Evolutionary conservation across 1,139 yeast species (phyloP), one percentile per base, ranked within the genome.

Genomic region (Debaryomyces sp.): DNA sequence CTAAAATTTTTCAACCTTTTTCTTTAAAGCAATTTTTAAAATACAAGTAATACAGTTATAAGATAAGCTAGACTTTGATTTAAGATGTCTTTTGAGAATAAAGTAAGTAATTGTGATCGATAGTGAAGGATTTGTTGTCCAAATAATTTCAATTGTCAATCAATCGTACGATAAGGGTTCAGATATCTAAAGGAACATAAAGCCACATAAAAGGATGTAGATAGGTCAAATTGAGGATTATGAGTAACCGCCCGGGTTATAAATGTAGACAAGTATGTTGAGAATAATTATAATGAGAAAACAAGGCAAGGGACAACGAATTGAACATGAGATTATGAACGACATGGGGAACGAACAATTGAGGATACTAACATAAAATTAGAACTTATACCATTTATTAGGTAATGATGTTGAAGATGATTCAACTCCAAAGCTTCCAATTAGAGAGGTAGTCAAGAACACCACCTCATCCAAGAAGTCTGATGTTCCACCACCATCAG

Each of bases 401-500:
- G 81, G 84, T 65, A 85, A 90, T 84, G 96, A 90, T 79, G 90
- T 87, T 66, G 95, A 89, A 89, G 76, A 71, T 58, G 60, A 55
- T 50, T 75, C 71, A 57, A 77, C 81, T 58, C 78, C 81, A 57
- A 75, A 76, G 53, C 66, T 71, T 55, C 77, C 84, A 54, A 78
- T 84, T 68, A 86, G 75, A 77, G 96, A 89, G 73, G 75, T 89
- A 58, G 95, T 89, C 69, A 91, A 86, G 82, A 82, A 85, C 78
- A 72, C 73, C 73, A 85, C 96, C 60, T 84, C 96, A 55, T 85
- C 96, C 67, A 90, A 89, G 84, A 92, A 92, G 83, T 70, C 85
- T 52, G 97, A 91, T 69, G 85, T 77, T 58, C 84, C 96, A 55
- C 96, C 96, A 63, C 80, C 91, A 55, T 81, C 86, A 58, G 91